Evolutionary conservation across 257 asterid species (phyloP), one percentile per base, ranked within the genome.

Genomic region (Lithospermum erythrorhizon): DNA sequence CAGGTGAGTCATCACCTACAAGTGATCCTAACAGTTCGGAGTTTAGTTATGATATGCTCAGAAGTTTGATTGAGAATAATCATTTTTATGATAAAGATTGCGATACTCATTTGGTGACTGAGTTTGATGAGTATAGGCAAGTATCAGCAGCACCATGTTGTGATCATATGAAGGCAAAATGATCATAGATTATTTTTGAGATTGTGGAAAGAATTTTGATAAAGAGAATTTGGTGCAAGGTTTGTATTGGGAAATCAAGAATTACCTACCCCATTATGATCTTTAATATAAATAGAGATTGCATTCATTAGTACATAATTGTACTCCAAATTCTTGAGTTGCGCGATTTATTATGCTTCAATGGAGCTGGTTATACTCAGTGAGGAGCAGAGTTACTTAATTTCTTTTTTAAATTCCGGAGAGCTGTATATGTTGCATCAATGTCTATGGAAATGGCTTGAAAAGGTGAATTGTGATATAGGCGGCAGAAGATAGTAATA

Each of bases 21-120:
- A 86, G 96, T 72, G 96, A 91, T 63, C 96, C 98, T 69, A 86
- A 91, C 64, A 86, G 94, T 70, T 48, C 81, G 3, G 85, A 68
- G 63, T 91, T 88, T 76, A 73, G 72, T 18, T 77, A 68, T 69
- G 85, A 73, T 58, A 77, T 74, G 94, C 58, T 91, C 79, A 79
- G 83, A 67, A 68, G 68, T 70, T 76, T 91, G 49, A 81, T 91
- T 65, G 95, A 91, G 71, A 82, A 80, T 68, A 91, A 88, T 74
- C 94, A 84, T 75, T 91, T 88, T 80, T 79, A 74, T 73, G 76
- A 86, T 17, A 55, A 67, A 25, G 98, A 91, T 53, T 82, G 95
- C 77, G 84, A 84, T 75, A 76, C 98, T 55, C 93, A 86, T 86
- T 79, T 82, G 67, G 14, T 53, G 25, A 21, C 2, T n/a, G 60